These are phyloP conservation scores for Trichoderma semiorbis DNA, from an alignment of 2,329 filamentous ascomycete genomes.

Conservation along the genomic window DNA sequence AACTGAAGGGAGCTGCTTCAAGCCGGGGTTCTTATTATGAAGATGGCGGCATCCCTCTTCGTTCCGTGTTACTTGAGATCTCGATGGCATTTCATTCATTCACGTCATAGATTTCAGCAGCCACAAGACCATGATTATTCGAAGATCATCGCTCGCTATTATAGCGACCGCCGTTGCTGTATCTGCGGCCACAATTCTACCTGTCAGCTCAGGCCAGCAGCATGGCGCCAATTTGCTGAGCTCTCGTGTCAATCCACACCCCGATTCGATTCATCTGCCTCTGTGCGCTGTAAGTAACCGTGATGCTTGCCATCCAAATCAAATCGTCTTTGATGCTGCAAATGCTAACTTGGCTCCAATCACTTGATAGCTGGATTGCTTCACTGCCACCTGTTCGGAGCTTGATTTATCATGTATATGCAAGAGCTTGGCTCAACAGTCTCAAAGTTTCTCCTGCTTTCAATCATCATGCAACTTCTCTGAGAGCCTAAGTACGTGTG, in stretches of 20 bases:
- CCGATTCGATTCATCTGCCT: not conserved
- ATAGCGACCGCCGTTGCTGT: not conserved
- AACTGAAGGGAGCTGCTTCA: not conserved
- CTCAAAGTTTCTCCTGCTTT: conserved; percentile 1
- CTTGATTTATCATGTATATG: conserved; percentile 8
- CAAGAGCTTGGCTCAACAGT: not conserved
- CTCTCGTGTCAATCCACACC: not conserved
- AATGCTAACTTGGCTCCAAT: not conserved
- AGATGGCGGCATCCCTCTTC: not conserved
- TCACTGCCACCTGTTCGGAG: not conserved
- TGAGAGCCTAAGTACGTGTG: not conserved
- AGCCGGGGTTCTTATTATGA: not conserved
- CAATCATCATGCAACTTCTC: conserved; percentile 6
- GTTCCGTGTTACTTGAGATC: not conserved
- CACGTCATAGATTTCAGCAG: not conserved
- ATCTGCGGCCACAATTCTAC: not conserved
- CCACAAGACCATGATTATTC: not conserved
- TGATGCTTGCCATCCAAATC: not conserved
- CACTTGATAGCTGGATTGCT: not conserved
- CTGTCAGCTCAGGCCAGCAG: not conserved
- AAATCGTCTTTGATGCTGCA: not conserved
- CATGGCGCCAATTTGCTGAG: not conserved
- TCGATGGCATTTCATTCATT: not conserved
- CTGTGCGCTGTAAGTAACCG: not conserved
- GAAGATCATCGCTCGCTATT: conserved; percentile 1